phyloP scores from a whole-genome alignment of 2,329 filamentous ascomycete genomes.

The Didymellaceae sp. region DNA sequence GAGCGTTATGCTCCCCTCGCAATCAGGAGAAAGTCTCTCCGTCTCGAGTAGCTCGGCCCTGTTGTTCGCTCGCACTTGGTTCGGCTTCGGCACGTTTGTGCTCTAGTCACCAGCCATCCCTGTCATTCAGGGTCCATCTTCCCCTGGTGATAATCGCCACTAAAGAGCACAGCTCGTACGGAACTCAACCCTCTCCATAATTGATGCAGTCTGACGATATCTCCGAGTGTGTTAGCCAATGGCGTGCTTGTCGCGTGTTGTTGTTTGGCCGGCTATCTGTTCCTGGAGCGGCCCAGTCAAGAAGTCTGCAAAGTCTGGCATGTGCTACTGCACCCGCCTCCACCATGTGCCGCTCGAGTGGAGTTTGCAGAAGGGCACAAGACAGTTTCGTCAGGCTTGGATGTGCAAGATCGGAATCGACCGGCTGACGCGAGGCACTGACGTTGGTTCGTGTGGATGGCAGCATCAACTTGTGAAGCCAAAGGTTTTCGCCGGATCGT shows the following conservation, averaged over 20 bases:
- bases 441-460: background rate
- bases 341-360: conserved; percentile 10
- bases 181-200: conserved; percentile 2
- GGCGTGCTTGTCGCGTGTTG: too few relatives aligned
- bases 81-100: conserved; percentile 9
- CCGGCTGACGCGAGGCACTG: conserved; percentile 13
- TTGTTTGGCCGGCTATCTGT: background rate
- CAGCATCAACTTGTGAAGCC: background rate
- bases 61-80: background rate
- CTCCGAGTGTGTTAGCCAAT: background rate
- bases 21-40: too few relatives aligned
- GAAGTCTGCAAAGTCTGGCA: background rate
- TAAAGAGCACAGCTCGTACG: conserved; percentile 8
- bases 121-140: conserved; percentile 14
- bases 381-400: conserved; percentile 2
- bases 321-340: background rate
- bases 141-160: conserved; percentile 21
- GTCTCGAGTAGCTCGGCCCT: background rate
- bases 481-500: too few relatives aligned
- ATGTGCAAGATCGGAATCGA: conserved; percentile 16
- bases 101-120: conserved; percentile 2
- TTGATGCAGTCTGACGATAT: background rate
- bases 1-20: too few relatives aligned
- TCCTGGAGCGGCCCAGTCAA: too few relatives aligned
- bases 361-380: background rate